These are phyloP conservation scores for Lanmaoa rubissima DNA, from an alignment of 768 basidiomycete genomes.

Conservation along the genomic window DNA sequence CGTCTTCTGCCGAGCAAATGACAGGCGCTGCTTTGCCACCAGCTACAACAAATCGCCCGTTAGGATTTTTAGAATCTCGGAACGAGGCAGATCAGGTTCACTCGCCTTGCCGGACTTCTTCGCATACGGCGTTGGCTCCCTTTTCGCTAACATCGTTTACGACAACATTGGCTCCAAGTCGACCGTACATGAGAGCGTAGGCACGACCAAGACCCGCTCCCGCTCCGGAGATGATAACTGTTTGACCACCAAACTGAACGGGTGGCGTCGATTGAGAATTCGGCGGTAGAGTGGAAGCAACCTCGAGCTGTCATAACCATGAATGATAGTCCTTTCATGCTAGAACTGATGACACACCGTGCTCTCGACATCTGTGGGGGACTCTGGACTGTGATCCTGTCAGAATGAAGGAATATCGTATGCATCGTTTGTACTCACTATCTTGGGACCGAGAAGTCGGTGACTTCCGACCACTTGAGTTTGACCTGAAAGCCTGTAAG, in stretches of 20 bases:
- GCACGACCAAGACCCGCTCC: slow-evolving; percentile 92
- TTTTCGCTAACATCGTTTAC: slow-evolving; percentile 93
- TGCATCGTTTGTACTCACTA: slow-evolving; percentile 47
- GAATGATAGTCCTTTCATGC: not conserved
- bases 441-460: slow-evolving; percentile 70
- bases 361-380: slow-evolving; percentile 60
- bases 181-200: slow-evolving; percentile 89
- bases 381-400: slow-evolving; percentile 51
- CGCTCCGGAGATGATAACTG: slow-evolving; percentile 91
- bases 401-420: slow-evolving; percentile 3
- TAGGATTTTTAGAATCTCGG: not conserved
- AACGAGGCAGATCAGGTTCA: not conserved
- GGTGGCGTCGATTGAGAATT: slow-evolving; percentile 69
- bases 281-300: slow-evolving; percentile 57
- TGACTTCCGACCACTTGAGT: slow-evolving; percentile 77
- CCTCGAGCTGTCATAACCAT: slow-evolving; percentile 49
- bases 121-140: slow-evolving; percentile 77
- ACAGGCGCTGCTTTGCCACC: slow-evolving; percentile 87
- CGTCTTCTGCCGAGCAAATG: slow-evolving; percentile 88
- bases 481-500: slow-evolving; percentile 54
- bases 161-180: slow-evolving; percentile 93
- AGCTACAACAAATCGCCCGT: slow-evolving; percentile 40
- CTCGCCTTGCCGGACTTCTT: slow-evolving; percentile 80
- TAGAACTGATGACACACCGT: slow-evolving; percentile 36
- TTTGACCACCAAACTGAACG: slow-evolving; percentile 85